Evolutionary conservation across 148 eudicot genomes (phyloP), one percentile per base, ranked within the genome.

Genomic region (Rheum nobile): DNA sequence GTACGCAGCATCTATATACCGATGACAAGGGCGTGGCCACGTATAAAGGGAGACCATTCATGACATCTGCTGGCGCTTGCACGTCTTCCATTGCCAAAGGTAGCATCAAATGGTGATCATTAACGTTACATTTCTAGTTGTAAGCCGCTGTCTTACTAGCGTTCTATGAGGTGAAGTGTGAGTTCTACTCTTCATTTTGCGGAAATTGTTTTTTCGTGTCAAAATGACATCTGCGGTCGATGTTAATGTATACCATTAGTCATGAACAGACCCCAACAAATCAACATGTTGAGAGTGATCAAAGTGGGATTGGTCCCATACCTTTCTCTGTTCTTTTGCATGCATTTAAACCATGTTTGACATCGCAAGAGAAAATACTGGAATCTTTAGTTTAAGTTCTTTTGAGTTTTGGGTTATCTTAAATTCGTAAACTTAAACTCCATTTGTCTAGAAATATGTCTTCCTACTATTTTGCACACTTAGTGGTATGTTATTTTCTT

Each of bases 41-140:
- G 26, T 95, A 81, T 84, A 95, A 95, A 78, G 96, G 97, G 70
- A 74, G 92, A 46, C 97, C 99, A 24, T 95, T 95, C 71, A 88
- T 90, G 97, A 95, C 99, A 37, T 92, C 96, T 46, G 86, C 80
- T 55, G 98, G 98, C 59, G 89, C 98, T 1, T 95, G 97, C 89
- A 81, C 85, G 29, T 95, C 98, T 79, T 88, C 98, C 21, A 86
- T 95, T 72, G 82, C 82, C 52, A 90, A 87, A 24, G 98, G 84
- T 59, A 86, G 79, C 89, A 87, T 95, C 83, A 95, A 88, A 74
- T 90, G 80, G 82, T 39, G 22, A 41, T 24, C 31, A 42, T 19
- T 34, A 34, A 26, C 13, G n/a, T 9, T 55, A 24, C 7, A 8
- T 11, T 2, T 26, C 67, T 28, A 4, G 26, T 50, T 50, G 57